phyloP scores from a whole-genome alignment of 2,329 filamentous ascomycete species.

The Talaromyces sp. region DNA sequence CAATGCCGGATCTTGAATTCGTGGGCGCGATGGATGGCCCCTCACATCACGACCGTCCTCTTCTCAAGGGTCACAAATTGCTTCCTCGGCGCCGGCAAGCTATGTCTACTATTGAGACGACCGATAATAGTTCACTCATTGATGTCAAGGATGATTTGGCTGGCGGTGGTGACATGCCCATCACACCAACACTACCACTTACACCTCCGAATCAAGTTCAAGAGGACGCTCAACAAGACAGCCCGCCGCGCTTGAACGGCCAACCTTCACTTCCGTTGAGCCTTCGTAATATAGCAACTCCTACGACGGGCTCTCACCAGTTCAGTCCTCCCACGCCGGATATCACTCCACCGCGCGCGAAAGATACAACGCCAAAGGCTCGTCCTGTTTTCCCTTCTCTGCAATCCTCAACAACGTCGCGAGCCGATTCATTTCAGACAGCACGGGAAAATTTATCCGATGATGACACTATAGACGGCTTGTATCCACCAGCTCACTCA shows the following conservation, averaged over 20 bases:
- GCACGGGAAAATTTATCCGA: slow-evolving; percentile 63
- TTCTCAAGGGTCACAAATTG: slow-evolving; percentile 41
- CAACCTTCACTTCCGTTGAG: slow-evolving; percentile 24
- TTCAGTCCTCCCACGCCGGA: slow-evolving; percentile 71
- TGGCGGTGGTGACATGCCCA: slow-evolving; percentile 22
- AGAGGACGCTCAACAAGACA: slow-evolving; percentile 14
- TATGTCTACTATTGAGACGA: slow-evolving; percentile 19
- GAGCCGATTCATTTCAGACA: slow-evolving; percentile 68
- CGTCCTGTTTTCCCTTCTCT: slow-evolving; percentile 53
- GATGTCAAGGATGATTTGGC: slow-evolving; percentile 26
- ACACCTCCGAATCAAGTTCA: slow-evolving; percentile 35
- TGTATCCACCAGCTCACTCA: slow-evolving; percentile 20
- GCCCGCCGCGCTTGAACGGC: slow-evolving; percentile 4
- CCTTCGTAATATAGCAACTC: slow-evolving; percentile 22
- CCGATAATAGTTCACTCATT: slow-evolving; percentile 25
- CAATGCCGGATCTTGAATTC: slow-evolving; percentile 33
- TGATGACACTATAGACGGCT: slow-evolving; percentile 54
- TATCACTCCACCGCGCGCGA: slow-evolving; percentile 64
- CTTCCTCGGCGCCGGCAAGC: slow-evolving; percentile 37
- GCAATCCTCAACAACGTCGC: slow-evolving; percentile 52
- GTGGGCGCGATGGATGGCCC: slow-evolving; percentile 28
- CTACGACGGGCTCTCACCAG: slow-evolving; percentile 60
- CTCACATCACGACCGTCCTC: slow-evolving; percentile 28
- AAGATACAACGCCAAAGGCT: slow-evolving; percentile 33
- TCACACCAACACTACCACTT: slow-evolving; percentile 34